These are phyloP conservation scores for Phytopythium ostracodes DNA, from an alignment of 352 stramenopile species.

Conservation along the genomic window DNA sequence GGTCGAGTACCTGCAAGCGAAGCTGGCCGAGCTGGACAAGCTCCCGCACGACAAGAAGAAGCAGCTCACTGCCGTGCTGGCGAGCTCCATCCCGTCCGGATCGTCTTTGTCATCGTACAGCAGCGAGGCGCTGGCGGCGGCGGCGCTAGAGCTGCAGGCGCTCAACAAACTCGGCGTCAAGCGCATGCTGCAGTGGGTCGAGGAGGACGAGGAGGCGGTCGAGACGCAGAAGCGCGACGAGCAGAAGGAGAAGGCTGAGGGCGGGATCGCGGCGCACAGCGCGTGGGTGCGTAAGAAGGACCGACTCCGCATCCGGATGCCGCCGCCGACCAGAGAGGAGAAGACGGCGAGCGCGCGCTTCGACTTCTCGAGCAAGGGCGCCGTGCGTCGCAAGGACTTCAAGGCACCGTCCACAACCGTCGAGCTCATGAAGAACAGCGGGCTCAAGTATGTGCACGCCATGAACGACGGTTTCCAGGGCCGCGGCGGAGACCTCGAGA, in stretches of 20 bases:
- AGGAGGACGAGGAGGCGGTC: slow-evolving; percentile 68
- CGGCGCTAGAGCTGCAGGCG: slow-evolving; percentile 52
- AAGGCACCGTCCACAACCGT: slow-evolving; percentile 65
- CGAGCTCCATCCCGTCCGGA: slow-evolving; percentile 11
- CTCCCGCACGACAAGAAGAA: slow-evolving; percentile 18
- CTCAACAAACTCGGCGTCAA: slow-evolving; percentile 62
- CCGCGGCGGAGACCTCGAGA: slow-evolving; percentile 78
- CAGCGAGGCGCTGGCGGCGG: slow-evolving; percentile 13
- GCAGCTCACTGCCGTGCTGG: neutral
- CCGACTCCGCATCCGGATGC: slow-evolving; percentile 67
- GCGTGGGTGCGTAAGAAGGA: slow-evolving; percentile 81
- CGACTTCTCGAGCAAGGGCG: slow-evolving; percentile 65
- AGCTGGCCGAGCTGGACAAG: slow-evolving; percentile 31
- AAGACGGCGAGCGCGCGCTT: slow-evolving; percentile 40
- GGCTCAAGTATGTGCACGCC: slow-evolving; percentile 80
- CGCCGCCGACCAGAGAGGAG: slow-evolving; percentile 16
- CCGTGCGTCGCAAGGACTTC: slow-evolving; percentile 53
- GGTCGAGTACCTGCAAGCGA: slow-evolving; percentile 67
- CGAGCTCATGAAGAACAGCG: slow-evolving; percentile 70
- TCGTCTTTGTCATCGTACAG: slow-evolving; percentile 6
- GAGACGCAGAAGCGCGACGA: slow-evolving; percentile 69
- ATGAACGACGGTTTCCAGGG: slow-evolving; percentile 87
- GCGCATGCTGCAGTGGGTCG: slow-evolving; percentile 72
- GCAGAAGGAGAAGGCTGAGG: slow-evolving; percentile 63
- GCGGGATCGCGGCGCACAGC: slow-evolving; percentile 67